A percentile compares a stretch with the other conserved stretches of the same genome.
phyloP scores from a whole-genome alignment of 2,329 filamentous ascomycete genomes.

The Ceratocystis eucalypticola region DNA sequence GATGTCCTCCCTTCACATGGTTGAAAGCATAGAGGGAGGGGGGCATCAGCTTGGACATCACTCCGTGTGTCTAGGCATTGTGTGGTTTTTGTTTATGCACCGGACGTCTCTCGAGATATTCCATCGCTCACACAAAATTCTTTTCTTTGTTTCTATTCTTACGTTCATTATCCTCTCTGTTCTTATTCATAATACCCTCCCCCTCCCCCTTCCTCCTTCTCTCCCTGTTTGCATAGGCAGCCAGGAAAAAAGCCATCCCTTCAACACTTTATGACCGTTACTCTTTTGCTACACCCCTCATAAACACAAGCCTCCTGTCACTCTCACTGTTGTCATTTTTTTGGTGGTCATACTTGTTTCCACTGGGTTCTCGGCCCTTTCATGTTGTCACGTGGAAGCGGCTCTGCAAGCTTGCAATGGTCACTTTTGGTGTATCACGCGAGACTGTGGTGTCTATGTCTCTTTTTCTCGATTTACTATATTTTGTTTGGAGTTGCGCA shows the following conservation, averaged over 20 bases:
- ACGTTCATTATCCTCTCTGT: conserved; percentile 10
- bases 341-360: background rate
- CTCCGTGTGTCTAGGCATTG: background rate
- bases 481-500: background rate
- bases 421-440: background rate
- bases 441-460: background rate
- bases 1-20: background rate
- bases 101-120: conserved; percentile 3
- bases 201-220: conserved; percentile 2
- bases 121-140: background rate
- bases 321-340: background rate
- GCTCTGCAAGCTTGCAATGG: background rate
- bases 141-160: conserved; percentile 17
- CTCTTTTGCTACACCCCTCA: background rate
- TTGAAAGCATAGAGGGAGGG: background rate
- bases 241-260: background rate
- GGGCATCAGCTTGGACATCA: too few relatives aligned
- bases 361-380: background rate
- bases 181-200: conserved; percentile 17
- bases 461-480: background rate
- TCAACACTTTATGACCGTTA: background rate
- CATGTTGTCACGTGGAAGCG: conserved; percentile 11
- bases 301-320: background rate
- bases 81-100: background rate
- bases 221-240: background rate